Conservation (phyloP, 495 filamentous ascomycete species). For the Aspergillus sclerotioniger region DNA sequence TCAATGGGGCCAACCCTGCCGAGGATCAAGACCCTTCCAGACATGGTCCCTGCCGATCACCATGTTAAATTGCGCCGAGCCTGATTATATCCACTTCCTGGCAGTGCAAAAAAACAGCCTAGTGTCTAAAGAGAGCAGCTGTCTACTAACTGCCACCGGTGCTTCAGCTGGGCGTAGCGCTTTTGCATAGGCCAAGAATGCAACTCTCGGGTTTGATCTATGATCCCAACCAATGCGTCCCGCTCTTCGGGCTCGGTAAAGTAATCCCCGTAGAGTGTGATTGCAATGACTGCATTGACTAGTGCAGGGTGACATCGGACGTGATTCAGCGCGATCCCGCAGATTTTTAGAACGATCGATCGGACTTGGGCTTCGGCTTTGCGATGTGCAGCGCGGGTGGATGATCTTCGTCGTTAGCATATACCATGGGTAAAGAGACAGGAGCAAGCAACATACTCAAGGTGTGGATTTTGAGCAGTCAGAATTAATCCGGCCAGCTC, state of each 20-base stretch:
- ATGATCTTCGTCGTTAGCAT: conserved; percentile 7
- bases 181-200: conserved; percentile 3
- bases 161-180: background rate
- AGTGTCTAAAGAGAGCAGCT: background rate
- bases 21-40: background rate
- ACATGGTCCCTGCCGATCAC: too few relatives aligned
- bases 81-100: too few relatives aligned
- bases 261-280: conserved; percentile 28
- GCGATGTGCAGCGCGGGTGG: conserved; percentile 21
- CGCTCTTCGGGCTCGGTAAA: conserved; percentile 26
- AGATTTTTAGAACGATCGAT: conserved; percentile 24
- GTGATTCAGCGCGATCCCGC: conserved; percentile 24
- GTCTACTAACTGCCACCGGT: conserved; percentile 1
- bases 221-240: conserved; percentile 9
- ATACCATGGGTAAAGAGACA: too few relatives aligned
- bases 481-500: conserved; percentile 25
- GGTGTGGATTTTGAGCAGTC: conserved; percentile 24
- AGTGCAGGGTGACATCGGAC: conserved; percentile 20
- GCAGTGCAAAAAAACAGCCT: too few relatives aligned
- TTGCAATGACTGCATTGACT: conserved; percentile 29
- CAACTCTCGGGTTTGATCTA: background rate
- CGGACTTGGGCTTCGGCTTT: conserved; percentile 27
- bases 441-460: conserved; percentile 19
- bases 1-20: background rate
- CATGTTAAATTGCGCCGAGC: too few relatives aligned